phyloP scores from a whole-genome alignment of 2,329 filamentous ascomycete genomes.

The Aspergillus udagawae region DNA sequence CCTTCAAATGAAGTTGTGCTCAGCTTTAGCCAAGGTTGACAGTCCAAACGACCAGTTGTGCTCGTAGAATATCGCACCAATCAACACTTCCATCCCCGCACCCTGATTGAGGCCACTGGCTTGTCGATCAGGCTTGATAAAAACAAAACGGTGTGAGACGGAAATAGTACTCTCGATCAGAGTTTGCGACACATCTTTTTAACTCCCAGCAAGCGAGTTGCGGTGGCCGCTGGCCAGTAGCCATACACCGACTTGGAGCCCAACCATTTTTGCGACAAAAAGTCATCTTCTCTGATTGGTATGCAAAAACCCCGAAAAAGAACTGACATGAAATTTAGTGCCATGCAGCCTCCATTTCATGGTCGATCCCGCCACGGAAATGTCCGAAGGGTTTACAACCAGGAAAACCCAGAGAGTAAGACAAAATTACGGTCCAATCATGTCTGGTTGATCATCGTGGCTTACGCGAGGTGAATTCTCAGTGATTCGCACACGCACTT shows the following conservation, averaged over 20 bases:
- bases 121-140: conserved; percentile 21
- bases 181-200: neutral
- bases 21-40: neutral
- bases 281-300: neutral
- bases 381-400: neutral
- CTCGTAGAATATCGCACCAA: conserved; percentile 30
- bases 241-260: neutral
- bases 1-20: neutral
- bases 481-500: neutral
- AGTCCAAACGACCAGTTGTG: conserved; percentile 2
- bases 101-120: conserved; percentile 21
- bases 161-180: neutral
- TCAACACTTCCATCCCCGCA: conserved; percentile 18
- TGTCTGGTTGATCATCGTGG: neutral
- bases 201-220: neutral
- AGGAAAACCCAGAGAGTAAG: neutral
- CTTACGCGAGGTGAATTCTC: neutral
- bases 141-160: neutral
- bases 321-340: neutral
- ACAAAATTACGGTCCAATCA: neutral
- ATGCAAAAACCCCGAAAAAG: neutral
- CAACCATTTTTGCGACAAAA: neutral
- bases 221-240: neutral
- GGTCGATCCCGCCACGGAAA: neutral
- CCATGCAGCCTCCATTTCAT: neutral